Conservation (phyloP, 179 eudicot species). For the Sideroxylon spinosum region DNA sequence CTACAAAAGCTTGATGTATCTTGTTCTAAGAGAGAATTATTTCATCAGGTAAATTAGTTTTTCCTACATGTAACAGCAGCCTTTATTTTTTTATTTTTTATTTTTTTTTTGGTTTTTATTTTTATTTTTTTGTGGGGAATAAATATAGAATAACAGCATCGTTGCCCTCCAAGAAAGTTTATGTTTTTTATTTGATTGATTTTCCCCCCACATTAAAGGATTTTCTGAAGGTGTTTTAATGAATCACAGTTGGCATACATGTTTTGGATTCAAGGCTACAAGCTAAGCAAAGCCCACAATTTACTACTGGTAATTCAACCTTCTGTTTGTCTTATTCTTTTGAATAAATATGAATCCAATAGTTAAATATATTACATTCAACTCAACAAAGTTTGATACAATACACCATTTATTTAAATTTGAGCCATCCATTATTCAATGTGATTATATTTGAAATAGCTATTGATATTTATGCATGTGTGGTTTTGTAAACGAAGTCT, state of each 20-base stretch:
- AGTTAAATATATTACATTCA: background rate
- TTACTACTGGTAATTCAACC: constrained; percentile 56
- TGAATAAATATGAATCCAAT: background rate
- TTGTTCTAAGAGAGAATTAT: background rate
- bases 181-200: background rate
- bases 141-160: background rate
- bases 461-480: background rate
- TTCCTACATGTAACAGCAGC: background rate
- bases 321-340: background rate
- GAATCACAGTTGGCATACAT: constrained; percentile 82
- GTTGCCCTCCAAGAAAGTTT: background rate
- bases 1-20: background rate
- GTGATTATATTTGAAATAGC: background rate
- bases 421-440: background rate
- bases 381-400: too few relatives aligned
- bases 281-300: constrained; percentile 57
- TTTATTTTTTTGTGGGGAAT: too few relatives aligned
- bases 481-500: background rate
- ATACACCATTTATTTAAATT: constrained; percentile 1
- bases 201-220: background rate
- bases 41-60: background rate
- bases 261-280: constrained; percentile 94
- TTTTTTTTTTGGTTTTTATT: too few relatives aligned
- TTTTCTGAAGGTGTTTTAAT: constrained; percentile 19
- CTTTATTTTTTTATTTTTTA: too few relatives aligned